Evolutionary conservation across 495 filamentous ascomycete genomes (phyloP).

Genomic region (Xylaria bambusicola): DNA sequence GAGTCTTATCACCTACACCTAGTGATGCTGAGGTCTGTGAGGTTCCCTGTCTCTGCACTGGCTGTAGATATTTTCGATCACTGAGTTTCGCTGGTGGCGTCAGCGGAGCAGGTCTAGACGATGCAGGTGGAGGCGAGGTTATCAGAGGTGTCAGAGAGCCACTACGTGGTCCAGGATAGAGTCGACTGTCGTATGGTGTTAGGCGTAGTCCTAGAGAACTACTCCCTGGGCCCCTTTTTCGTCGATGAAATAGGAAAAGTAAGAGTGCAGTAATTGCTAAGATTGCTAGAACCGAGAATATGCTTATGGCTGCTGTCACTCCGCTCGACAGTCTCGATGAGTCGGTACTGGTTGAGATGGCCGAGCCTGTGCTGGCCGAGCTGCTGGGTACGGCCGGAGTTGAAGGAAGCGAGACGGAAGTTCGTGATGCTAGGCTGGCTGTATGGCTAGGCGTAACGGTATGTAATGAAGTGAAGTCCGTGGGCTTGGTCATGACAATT

Average conservation of each 20-base stretch:
- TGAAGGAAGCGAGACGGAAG: not conserved
- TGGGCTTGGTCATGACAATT: not conserved
- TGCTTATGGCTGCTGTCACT: slow-evolving; percentile 43
- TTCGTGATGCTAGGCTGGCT: not conserved
- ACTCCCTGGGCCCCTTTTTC: slow-evolving; percentile 25
- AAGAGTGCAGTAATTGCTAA: slow-evolving; percentile 39
- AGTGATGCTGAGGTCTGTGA: slow-evolving; percentile 32
- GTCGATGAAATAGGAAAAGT: slow-evolving; percentile 36
- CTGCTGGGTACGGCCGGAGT: slow-evolving; percentile 9
- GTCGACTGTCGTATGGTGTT: slow-evolving; percentile 20
- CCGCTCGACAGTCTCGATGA: slow-evolving; percentile 34
- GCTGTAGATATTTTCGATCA: slow-evolving; percentile 41
- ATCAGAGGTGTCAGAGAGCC: slow-evolving; percentile 44
- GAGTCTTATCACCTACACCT: slow-evolving; percentile 31
- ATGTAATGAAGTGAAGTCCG: not conserved
- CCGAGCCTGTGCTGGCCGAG: slow-evolving; percentile 16
- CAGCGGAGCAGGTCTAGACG: slow-evolving; percentile 26
- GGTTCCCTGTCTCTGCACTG: not conserved
- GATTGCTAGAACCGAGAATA: slow-evolving; percentile 39
- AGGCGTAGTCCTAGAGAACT: slow-evolving; percentile 16
- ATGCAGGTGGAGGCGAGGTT: slow-evolving; percentile 34
- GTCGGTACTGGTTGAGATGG: slow-evolving; percentile 13
- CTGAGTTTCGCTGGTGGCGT: slow-evolving; percentile 48
- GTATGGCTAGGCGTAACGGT: not conserved
- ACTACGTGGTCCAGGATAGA: slow-evolving; percentile 25